phyloP scores from a whole-genome alignment of 2,329 filamentous ascomycete genomes.

The Hymenoscyphus infarciens region DNA sequence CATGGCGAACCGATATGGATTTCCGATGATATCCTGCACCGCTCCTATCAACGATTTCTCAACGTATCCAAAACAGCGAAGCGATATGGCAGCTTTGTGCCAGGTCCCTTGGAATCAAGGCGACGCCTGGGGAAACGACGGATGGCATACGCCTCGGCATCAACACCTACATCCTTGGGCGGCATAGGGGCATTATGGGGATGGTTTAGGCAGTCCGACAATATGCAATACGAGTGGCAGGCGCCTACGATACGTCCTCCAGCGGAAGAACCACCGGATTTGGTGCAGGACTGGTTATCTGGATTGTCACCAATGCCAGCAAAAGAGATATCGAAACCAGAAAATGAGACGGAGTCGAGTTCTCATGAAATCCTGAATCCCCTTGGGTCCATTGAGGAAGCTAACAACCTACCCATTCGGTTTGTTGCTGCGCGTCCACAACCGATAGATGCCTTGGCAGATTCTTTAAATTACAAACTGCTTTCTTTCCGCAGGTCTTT shows the following conservation, averaged over 20 bases:
- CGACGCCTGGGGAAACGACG: slow-evolving; percentile 34
- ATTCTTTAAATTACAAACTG: not conserved
- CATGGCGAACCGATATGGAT: slow-evolving; percentile 53
- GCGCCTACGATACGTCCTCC: slow-evolving; percentile 26
- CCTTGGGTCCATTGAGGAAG: not conserved
- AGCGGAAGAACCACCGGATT: slow-evolving; percentile 4
- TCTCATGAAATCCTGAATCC: not conserved
- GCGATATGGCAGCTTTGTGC: slow-evolving; percentile 36
- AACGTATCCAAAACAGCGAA: slow-evolving; percentile 31
- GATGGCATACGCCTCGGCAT: slow-evolving; percentile 27
- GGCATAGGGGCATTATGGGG: not conserved
- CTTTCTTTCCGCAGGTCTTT: not conserved
- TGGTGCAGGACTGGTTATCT: slow-evolving; percentile 21
- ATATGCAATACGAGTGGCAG: slow-evolving; percentile 33
- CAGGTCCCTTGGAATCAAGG: slow-evolving; percentile 35
- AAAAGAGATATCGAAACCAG: not conserved
- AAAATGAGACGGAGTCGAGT: not conserved
- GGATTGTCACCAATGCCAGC: slow-evolving; percentile 17
- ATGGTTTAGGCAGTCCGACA: slow-evolving; percentile 19
- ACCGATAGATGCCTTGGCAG: not conserved
- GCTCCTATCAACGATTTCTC: slow-evolving; percentile 47
- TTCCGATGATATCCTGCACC: slow-evolving; percentile 51
- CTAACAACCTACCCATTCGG: not conserved
- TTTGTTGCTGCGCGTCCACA: not conserved
- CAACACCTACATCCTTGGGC: not conserved